Percentiles rank a stretch among this genome's conserved stretches.
Evolutionary conservation across 2,329 filamentous ascomycete genomes (phyloP).

Genomic region (Alternaria sp.): DNA sequence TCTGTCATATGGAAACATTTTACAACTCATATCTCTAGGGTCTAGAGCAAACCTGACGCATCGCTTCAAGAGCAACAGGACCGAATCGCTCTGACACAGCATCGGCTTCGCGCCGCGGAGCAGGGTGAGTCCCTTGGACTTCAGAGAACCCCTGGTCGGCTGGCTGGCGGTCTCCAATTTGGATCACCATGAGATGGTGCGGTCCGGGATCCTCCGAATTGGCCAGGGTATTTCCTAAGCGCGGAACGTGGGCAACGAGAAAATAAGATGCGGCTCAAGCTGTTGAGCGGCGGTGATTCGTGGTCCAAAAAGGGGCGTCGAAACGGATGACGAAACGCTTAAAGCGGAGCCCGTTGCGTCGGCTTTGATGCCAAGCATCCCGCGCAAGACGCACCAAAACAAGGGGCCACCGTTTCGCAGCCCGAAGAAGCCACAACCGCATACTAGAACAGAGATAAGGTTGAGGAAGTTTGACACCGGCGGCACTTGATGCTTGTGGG

Average conservation of each 20-base stretch:
- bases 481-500: conserved; percentile 22
- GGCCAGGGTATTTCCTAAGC: conserved; percentile 19
- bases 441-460: conserved; percentile 26
- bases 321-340: conserved; percentile 47
- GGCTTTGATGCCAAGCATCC: conserved; percentile 42
- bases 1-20: conserved; percentile 1
- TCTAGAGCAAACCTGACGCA: background rate
- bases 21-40: conserved; percentile 4
- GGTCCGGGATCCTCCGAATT: conserved; percentile 26
- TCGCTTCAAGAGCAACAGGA: conserved; percentile 4
- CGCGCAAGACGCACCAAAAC: conserved; percentile 37
- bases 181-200: conserved; percentile 15
- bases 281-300: conserved; percentile 25
- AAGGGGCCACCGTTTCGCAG: conserved; percentile 36
- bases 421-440: conserved; percentile 32
- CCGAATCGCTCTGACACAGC: conserved; percentile 9
- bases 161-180: conserved; percentile 13
- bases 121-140: conserved; percentile 18
- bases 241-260: conserved; percentile 30
- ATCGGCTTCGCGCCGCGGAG: conserved; percentile 15
- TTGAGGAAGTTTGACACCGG: conserved; percentile 19
- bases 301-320: conserved; percentile 32
- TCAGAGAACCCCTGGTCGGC: conserved; percentile 3
- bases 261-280: conserved; percentile 39
- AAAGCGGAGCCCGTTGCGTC: conserved; percentile 42